Base-by-base conservation (phyloP, 768 basidiomycete species). In the Naganishia antarctica region DNA sequence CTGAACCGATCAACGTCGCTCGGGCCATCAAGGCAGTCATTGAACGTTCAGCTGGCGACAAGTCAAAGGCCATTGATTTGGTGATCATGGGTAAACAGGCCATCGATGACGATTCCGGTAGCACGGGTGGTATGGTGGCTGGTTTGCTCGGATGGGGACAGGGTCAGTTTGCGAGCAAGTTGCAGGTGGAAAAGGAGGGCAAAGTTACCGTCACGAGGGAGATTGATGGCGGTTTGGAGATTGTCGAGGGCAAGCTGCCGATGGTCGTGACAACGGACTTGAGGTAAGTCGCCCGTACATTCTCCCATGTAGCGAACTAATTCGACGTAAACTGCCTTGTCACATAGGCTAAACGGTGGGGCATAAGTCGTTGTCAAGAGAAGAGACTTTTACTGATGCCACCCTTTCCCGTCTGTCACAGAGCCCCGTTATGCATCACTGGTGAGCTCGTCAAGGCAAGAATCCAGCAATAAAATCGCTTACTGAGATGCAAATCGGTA, bases 41-140 rank as follows among this genome's bases (percentile, higher is more conserved):
- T 60, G 81, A 84, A 58, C 81, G 82, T 34, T 63, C 82, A 86
- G 51, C 69, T 34, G 73, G 72, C 74, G 81, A 81, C 60, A 53
- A 53, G 28, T 51, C 53, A 7, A 79, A 80, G 16, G 81, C 80
- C 40, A 82, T 89, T 9, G 94, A 98, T 71, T 70, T 98, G 62
- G 88, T 99, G 41, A 92, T 99, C 61, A 82, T 97, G 79, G 96
- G 96, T 3, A 99, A 99, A 80, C 96, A 99, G 78, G 87, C 94
- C 15, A 99, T 99, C 70, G 96, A 99, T 79, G 93, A 94, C 71
- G 96, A 99, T 76, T 83, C 90, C 6, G 89, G 90, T 4, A 87
- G 92, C 80, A 97, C 94, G 13, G 94, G 94, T 0, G 93, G 96
- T 77, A 97, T 98, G 90, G 83, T 98, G 28, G 93, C 93, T 18